These are phyloP conservation scores for Biscogniauxia marginata DNA, from an alignment of 2,329 filamentous ascomycete genomes.

Conservation along the genomic window DNA sequence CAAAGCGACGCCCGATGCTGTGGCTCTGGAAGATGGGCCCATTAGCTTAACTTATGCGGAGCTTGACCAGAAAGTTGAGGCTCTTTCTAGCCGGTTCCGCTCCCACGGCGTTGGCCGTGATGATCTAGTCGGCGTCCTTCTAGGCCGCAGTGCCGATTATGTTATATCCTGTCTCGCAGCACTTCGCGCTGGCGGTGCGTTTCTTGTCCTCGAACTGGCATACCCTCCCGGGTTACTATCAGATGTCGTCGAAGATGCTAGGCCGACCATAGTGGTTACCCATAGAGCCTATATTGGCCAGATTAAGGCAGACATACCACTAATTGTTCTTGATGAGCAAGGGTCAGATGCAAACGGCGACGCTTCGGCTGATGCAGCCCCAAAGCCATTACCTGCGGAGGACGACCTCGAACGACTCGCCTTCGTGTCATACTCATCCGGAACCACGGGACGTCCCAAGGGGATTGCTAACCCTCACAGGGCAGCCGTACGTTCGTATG, in stretches of 20 bases:
- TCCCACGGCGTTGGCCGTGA: constrained; percentile 69
- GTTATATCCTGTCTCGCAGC: constrained; percentile 76
- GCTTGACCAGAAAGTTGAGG: constrained; percentile 65
- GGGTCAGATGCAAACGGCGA: constrained; percentile 28
- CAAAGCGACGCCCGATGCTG: constrained; percentile 62
- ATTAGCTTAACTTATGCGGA: constrained; percentile 69
- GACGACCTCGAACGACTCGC: constrained; percentile 71
- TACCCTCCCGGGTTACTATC: constrained; percentile 72
- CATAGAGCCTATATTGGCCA: constrained; percentile 62
- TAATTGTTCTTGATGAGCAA: constrained; percentile 62
- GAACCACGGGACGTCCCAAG: constrained; percentile 73
- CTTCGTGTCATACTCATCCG: constrained; percentile 80
- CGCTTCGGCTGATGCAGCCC: constrained; percentile 32
- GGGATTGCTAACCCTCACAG: constrained; percentile 78
- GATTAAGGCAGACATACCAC: constrained; percentile 60
- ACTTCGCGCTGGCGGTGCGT: constrained; percentile 76
- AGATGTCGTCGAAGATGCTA: constrained; percentile 75
- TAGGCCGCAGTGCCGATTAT: constrained; percentile 74
- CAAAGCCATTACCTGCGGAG: constrained; percentile 54
- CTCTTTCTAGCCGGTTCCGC: constrained; percentile 64
- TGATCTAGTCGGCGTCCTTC: constrained; percentile 70
- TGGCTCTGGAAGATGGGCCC: constrained; percentile 71
- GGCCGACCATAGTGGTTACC: constrained; percentile 69
- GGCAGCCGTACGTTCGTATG: constrained; percentile 71
- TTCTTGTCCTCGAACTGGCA: constrained; percentile 75